These are phyloP conservation scores for Tolypocladium cylindrosporum DNA, from an alignment of 2,329 filamentous ascomycete species.

Conservation along the genomic window DNA sequence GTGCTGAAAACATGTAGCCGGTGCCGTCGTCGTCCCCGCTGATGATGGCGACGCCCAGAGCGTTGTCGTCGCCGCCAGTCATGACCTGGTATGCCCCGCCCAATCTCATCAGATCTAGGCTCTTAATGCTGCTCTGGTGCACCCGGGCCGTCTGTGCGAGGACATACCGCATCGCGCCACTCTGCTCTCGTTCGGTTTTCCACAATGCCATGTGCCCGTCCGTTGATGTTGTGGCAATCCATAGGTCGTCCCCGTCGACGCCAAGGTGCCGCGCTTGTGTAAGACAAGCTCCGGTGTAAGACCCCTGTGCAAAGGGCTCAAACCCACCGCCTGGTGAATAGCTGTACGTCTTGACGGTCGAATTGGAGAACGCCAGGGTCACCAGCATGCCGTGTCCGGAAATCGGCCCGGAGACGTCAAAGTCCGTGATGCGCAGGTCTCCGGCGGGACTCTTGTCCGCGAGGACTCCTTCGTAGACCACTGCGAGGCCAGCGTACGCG, in stretches of 20 bases:
- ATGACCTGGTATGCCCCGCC: slow-evolving; percentile 39
- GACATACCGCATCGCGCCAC: slow-evolving; percentile 9
- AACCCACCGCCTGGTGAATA: slow-evolving; percentile 36
- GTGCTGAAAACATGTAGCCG: slow-evolving; percentile 12
- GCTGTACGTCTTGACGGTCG: slow-evolving; percentile 54
- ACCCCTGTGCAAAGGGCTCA: slow-evolving; percentile 38
- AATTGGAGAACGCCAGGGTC: slow-evolving; percentile 75
- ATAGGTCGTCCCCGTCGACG: slow-evolving; percentile 15
- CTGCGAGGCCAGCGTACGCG: slow-evolving; percentile 37
- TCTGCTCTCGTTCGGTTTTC: slow-evolving; percentile 10
- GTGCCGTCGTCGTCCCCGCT: slow-evolving; percentile 6
- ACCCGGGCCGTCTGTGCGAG: slow-evolving; percentile 32
- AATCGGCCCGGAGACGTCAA: slow-evolving; percentile 43
- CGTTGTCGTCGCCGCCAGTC: slow-evolving; percentile 85
- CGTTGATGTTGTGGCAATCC: slow-evolving; percentile 62
- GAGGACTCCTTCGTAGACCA: slow-evolving; percentile 46
- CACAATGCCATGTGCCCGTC: slow-evolving; percentile 57
- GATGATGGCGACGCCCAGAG: slow-evolving; percentile 47
- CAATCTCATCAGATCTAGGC: slow-evolving; percentile 34
- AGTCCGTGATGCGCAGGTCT: slow-evolving; percentile 74
- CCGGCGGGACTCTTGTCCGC: slow-evolving; percentile 38
- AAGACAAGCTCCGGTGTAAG: slow-evolving; percentile 65
- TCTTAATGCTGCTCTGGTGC: slow-evolving; percentile 78
- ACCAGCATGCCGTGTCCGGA: slow-evolving; percentile 39
- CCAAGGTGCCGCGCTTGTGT: slow-evolving; percentile 49